Evolutionary conservation across 176 grass and related monocot genomes (phyloP).

Genomic region (Oryza officinalis): DNA sequence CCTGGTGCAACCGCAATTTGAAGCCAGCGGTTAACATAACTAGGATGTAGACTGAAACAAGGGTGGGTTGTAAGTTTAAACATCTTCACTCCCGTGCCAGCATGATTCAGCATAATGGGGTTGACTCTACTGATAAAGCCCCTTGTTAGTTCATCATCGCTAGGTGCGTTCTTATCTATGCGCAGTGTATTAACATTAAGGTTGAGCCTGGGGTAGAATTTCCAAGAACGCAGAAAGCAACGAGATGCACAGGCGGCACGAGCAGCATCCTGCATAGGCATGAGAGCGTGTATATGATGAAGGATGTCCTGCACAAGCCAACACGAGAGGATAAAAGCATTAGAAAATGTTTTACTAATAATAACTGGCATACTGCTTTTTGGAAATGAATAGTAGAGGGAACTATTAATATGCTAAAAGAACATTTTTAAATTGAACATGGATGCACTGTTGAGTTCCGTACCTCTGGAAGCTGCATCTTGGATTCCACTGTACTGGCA

Average conservation of each 20-base stretch:
- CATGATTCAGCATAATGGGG: slow-evolving; percentile 21
- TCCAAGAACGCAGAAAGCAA: slow-evolving; percentile 15
- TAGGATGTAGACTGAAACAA: background rate
- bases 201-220: background rate
- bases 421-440: no score
- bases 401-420: no score
- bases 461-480: no score
- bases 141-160: background rate
- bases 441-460: no score
- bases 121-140: slow-evolving; percentile 20
- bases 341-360: no score
- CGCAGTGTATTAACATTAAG: background rate
- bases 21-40: slow-evolving; percentile 21
- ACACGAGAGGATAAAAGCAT: no score
- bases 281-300: slow-evolving; percentile 9
- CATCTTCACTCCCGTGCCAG: background rate
- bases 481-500: no score
- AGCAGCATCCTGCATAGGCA: slow-evolving; percentile 21
- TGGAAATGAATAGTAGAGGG: no score
- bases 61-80: background rate
- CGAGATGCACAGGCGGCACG: background rate
- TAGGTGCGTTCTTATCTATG: background rate
- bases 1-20: background rate
- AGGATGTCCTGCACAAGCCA: background rate
- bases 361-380: no score